Evolutionary conservation across 306 rosid species (phyloP), one percentile per base, ranked within the genome.

Genomic region (Pterocarpus macrocarpus): DNA sequence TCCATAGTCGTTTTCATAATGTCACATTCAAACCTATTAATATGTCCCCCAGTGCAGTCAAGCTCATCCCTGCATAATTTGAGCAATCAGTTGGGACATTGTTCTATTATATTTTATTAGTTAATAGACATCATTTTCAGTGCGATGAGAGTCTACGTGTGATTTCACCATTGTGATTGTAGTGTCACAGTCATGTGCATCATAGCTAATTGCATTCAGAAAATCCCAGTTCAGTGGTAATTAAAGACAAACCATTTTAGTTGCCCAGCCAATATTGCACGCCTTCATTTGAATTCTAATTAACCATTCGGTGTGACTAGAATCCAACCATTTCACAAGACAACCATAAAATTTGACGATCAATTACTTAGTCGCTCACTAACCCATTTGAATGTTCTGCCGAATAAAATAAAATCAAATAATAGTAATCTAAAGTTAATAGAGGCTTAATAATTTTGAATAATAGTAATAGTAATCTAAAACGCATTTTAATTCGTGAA

Each of bases 1-100:
- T 9, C 12, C 13, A 13, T 47, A 47, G 68, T 64, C 7, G 41
- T 33, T 86, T 79, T 47, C 80, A 71, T 64, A 4, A n/a, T 28
- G 67, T 87, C 76, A 83, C 52, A 61, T 14, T 53, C 59, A 16
- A 45, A 69, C 2, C 61, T 22, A 34, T 52, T 61, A 8, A 8
- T 39, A 73, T 28, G 78, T 76, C 53, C 7, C 28, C 1, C 41
- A 65, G 86, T 72, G 80, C 56, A 55, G 80, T 84, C 79, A 78
- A 81, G 80, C 81, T 85, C 88, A 78, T 64, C 41, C 32, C 28
- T 45, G 71, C 53, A 47, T 14, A 45, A 80, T 41, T 53, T 72
- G 64, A 81, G 57, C 30, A 8, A 28, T 65, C 39, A 17, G 39
- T 36, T 14, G 53, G 41, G 22, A 17, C 58, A 70, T 52, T 34